phyloP scores from a whole-genome alignment of 345 rosid species.

The Rhizophora mangle region DNA sequence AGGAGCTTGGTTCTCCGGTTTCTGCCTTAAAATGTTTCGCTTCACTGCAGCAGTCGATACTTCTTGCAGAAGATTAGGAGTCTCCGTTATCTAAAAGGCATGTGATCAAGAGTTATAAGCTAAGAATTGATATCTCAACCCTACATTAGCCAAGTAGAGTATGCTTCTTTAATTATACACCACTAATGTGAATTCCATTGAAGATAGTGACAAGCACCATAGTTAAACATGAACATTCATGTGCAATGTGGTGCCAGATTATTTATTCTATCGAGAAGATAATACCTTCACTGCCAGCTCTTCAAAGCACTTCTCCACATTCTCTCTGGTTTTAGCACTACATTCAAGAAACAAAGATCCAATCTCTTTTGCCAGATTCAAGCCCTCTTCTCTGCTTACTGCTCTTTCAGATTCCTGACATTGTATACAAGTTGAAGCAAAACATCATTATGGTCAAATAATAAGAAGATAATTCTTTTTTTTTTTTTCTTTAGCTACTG shows the following conservation, averaged over 20 bases:
- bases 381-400: conserved; percentile 86
- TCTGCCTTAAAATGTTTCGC: conserved; percentile 70
- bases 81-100: conserved; percentile 73
- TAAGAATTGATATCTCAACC: not conserved
- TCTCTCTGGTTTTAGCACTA: conserved; percentile 85
- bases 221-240: not conserved
- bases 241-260: not conserved
- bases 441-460: not conserved
- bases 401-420: conserved; percentile 81
- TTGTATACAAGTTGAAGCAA: not conserved
- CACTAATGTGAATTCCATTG: not conserved
- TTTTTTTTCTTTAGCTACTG: not conserved
- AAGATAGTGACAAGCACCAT: not conserved
- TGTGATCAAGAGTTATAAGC: conserved; percentile 4
- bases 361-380: conserved; percentile 65
- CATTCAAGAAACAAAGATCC: conserved; percentile 80
- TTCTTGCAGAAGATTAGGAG: conserved; percentile 91
- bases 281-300: conserved; percentile 82
- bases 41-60: conserved; percentile 65
- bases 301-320: conserved; percentile 87
- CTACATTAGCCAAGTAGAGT: not conserved
- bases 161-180: not conserved
- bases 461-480: not conserved
- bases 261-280: not conserved
- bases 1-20: conserved; percentile 46